Base-by-base conservation (phyloP, 1,284 basidiomycete species). In the Sanguinoderma infundibulare region DNA sequence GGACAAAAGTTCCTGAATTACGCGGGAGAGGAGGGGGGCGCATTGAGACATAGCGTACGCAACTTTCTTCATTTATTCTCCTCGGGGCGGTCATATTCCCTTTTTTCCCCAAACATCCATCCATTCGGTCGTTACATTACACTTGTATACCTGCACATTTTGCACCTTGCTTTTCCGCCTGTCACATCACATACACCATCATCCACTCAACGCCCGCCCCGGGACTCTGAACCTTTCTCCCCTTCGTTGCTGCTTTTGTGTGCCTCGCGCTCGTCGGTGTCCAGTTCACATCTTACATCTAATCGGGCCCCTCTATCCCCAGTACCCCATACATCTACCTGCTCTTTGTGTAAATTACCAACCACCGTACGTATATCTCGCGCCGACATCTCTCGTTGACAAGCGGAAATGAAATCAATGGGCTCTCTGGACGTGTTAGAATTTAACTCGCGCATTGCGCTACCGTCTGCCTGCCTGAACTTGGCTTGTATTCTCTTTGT, bases 301-400 rank as follows among this genome's bases (percentile, higher is more conserved):
- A 60, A 63, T 60, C 47, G 55, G n/a, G 40, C 32, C 28, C 53
- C n/a, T n/a, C n/a, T n/a, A n/a, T n/a, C n/a, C 51, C 53, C 51
- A 46, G 17, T 55, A 53, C 32, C n/a, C 39, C 42, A 30, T 44
- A 49, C 62, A 56, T 46, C 24, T 59, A 50, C 44, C 57, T 64
- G 63, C 63, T 64, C 40, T 47, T 38, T 57, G 49, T 61, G 63
- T 65, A 62, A 60, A 62, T 62, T 62, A 65, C 62, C 63, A 51
- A 26, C 55, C 57, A n/a, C n/a, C n/a, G n/a, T n/a, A n/a, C n/a
- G 22, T 61, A 58, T 52, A 61, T 51, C 60, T 53, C 53, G 34
- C 34, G 14, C 47, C 30, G n/a, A 46, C 50, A 5, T 49, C 24
- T 58, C 30, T 26, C 26, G 32, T n/a, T 32, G 32, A 35, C 6